Evolutionary conservation across 495 filamentous ascomycete genomes (phyloP), one percentile per base, ranked within the genome.

Genomic region (Hypoxylon lienhwacheense): DNA sequence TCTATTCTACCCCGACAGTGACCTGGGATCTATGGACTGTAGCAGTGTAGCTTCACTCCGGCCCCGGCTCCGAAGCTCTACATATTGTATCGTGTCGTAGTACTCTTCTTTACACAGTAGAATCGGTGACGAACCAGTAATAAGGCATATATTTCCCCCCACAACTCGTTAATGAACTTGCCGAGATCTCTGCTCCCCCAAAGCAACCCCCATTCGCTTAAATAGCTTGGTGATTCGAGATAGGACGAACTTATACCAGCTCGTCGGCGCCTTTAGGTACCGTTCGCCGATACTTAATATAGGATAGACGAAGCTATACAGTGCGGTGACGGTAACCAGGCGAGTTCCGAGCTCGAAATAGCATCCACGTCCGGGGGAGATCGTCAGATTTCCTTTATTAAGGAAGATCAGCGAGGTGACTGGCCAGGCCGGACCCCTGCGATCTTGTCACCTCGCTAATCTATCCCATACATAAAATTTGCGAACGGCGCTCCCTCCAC

Each of bases 101-200:
- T n/a, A n/a, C n/a, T n/a, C n/a, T n/a, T n/a, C n/a, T n/a, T n/a
- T n/a, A n/a, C n/a, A n/a, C n/a, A n/a, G n/a, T n/a, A n/a, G 26
- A 46, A 42, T 55, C 25, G 8, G 47, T 47, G 41, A 48, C 24
- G 47, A 56, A 52, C 47, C 52, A 55, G 50, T 61, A 47, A 61
- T 51, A 61, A 46, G 52, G 11, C 31, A 36, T 36, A 56, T 51
- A 61, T 43, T 61, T 56, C 58, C 58, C n/a, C 58, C 58, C 58
- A 55, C 52, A 55, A 44, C 34, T 61, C 37, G 7, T 61, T 17
- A 36, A 56, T 53, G 28, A 52, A 52, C 58, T 39, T 53, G 52
- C 53, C 58, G 58, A 56, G 58, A 61, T 61, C 58, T 53, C 37
- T 52, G 35, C 28, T 29, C 58, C 47, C 58, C 51, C 41, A 45